These are phyloP conservation scores for Penicillium brasilianum DNA, from an alignment of 2,329 filamentous ascomycete species.

Conservation along the genomic window DNA sequence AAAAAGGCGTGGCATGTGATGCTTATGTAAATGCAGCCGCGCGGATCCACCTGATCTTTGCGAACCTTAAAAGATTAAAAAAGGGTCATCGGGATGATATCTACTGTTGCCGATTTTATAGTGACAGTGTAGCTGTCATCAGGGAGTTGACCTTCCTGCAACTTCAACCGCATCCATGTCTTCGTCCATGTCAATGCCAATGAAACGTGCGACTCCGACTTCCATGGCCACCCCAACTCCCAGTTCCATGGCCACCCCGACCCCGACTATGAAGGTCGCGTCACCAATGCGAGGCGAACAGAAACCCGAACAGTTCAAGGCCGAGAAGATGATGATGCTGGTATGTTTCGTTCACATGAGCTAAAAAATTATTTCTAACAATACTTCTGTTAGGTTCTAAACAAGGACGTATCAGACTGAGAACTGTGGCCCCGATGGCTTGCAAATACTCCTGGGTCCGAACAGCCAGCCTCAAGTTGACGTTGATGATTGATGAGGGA, in stretches of 20 bases:
- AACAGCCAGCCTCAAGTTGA: background rate
- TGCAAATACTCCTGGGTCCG: background rate
- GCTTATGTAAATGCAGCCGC: conserved; percentile 13
- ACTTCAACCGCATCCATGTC: conserved; percentile 12
- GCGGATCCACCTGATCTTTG: background rate
- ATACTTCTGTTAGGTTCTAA: background rate
- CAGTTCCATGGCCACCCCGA: background rate
- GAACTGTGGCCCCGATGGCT: background rate
- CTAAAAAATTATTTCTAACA: background rate
- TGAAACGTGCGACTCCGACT: conserved; percentile 12
- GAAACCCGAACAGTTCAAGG: background rate
- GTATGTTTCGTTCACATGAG: conserved; percentile 2
- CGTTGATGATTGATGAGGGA: background rate
- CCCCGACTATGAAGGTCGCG: conserved; percentile 6
- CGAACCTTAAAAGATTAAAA: background rate
- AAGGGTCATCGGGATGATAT: background rate
- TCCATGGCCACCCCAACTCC: conserved; percentile 5
- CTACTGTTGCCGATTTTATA: background rate
- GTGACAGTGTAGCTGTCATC: background rate
- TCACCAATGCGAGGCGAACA: conserved; percentile 8
- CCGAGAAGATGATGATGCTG: conserved; percentile 19
- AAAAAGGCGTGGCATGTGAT: conserved; percentile 19
- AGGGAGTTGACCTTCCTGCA: conserved; percentile 8
- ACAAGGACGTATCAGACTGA: background rate
- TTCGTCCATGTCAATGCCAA: conserved; percentile 12